phyloP scores from a whole-genome alignment of 768 basidiomycete species.

The Mycena belliarum region DNA sequence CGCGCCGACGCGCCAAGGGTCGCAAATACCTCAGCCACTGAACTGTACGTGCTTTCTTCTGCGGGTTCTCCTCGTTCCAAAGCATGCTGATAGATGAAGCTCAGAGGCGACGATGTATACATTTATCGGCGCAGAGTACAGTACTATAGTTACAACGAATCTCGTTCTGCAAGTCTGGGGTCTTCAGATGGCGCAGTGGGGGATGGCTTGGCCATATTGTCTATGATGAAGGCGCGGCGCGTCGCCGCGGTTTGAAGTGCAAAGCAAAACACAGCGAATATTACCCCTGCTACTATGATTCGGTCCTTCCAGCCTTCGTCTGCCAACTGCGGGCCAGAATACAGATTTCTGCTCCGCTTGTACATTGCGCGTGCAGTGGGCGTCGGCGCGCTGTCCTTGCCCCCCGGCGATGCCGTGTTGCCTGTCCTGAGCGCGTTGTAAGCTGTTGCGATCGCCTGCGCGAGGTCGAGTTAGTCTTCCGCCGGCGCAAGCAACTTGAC shows the following conservation, averaged over 20 bases:
- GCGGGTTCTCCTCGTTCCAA: no score
- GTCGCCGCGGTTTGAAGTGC: slow-evolving; percentile 10
- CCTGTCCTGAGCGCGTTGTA: slow-evolving; percentile 67
- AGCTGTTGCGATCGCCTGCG: slow-evolving; percentile 56
- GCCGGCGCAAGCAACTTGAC: no score
- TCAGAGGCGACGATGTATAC: no score
- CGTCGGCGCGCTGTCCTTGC: slow-evolving; percentile 31
- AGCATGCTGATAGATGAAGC: no score
- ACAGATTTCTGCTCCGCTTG: slow-evolving; percentile 43
- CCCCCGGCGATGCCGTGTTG: slow-evolving; percentile 29
- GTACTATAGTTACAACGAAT: no score
- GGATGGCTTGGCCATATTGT: not conserved
- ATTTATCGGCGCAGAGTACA: no score
- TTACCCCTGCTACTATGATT: slow-evolving; percentile 54
- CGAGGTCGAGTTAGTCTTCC: no score
- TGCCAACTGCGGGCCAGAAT: slow-evolving; percentile 40
- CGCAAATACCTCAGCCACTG: slow-evolving; percentile 82
- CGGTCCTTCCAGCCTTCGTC: slow-evolving; percentile 73
- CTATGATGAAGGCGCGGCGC: slow-evolving; percentile 9
- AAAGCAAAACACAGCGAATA: slow-evolving; percentile 30
- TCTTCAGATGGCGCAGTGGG: not conserved
- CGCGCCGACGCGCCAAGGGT: slow-evolving; percentile 70
- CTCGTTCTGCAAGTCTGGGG: slow-evolving; percentile 13
- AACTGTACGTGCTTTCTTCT: slow-evolving; percentile 28
- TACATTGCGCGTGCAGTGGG: slow-evolving; percentile 46